A percentile compares a stretch with the other conserved stretches of the same genome.
Conservation (phyloP, 371 early-diverging fungal genomes). For the Mucor velutinosus region DNA sequence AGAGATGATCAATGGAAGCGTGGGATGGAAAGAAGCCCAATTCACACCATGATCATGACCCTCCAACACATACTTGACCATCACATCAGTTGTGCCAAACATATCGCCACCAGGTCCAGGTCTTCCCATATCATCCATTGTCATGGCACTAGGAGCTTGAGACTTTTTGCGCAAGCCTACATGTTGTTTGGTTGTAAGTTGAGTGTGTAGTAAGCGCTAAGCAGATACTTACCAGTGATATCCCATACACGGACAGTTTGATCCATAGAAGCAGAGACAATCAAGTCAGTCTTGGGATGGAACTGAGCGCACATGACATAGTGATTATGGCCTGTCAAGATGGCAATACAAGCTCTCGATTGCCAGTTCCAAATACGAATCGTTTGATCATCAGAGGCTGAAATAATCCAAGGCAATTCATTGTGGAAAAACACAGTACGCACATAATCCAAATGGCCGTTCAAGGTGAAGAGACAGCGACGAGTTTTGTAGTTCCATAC, state of each 20-base stretch:
- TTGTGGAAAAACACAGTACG: constrained; percentile 98
- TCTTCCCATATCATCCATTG: constrained; percentile 61
- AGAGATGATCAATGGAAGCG: constrained; percentile 91
- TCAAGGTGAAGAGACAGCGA: constrained; percentile 93
- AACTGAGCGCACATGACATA: constrained; percentile 99
- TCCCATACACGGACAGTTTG: constrained; percentile 99
- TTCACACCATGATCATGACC: constrained; percentile 99
- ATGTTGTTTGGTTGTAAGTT: not conserved
- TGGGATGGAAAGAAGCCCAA: constrained; percentile 96
- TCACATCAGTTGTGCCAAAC: constrained; percentile 93
- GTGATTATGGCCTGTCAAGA: constrained; percentile 98
- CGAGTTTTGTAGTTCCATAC: constrained; percentile 99
- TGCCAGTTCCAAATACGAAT: constrained; percentile 99
- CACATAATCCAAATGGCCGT: constrained; percentile 99
- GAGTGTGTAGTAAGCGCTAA: not conserved
- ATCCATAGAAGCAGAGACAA: constrained; percentile 97
- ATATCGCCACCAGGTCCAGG: constrained; percentile 79
- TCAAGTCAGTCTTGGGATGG: constrained; percentile 94
- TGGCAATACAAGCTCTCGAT: constrained; percentile 96
- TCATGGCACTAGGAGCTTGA: constrained; percentile 59
- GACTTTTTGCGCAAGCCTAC: constrained; percentile 85
- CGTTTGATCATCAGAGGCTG: constrained; percentile 98
- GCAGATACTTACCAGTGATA: constrained; percentile 72
- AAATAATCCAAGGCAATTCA: constrained; percentile 98
- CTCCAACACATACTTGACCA: constrained; percentile 98